Base-by-base conservation (phyloP, 139 green algal species). In the Micractinium conductrix region DNA sequence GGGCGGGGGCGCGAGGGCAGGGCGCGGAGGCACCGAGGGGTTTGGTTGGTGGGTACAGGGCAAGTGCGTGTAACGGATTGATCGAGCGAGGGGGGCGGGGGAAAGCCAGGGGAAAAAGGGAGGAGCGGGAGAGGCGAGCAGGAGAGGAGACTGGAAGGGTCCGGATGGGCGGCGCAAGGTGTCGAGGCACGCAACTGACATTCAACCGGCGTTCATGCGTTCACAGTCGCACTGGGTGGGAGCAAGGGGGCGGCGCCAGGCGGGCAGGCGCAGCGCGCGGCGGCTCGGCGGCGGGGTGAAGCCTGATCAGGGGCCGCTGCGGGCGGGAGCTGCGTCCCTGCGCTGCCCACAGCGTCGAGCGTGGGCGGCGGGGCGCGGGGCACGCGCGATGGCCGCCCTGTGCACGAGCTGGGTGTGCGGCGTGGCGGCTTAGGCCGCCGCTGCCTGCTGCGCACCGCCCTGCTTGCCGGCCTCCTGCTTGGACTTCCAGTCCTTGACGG, bases 401-500 rank as follows among this genome's bases (percentile, higher is more conserved):
- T n/a, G n/a, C n/a, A n/a, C n/a, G n/a, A n/a, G n/a, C n/a, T n/a
- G n/a, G n/a, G n/a, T n/a, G n/a, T n/a, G n/a, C n/a, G n/a, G n/a
- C n/a, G n/a, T n/a, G n/a, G 24, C 24, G 26, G 22, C 35, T 68
- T 26, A 35, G 12, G 24, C 60, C 8, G 19, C 26, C 60, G 26
- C 60, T 12, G 26, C 60, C 60, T 37, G 60, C 53, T 62, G 38
- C 69, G n/a, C n/a, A n/a, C n/a, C n/a, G n/a, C n/a, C n/a, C n/a
- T n/a, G n/a, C n/a, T n/a, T n/a, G n/a, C n/a, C n/a, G n/a, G 21
- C 44, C 21, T 48, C 50, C 28, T 21, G 16, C 35, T 73, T 71
- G 30, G 48, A 45, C 79, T 68, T 93, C 73, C 98, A 92, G 82
- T 99, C 97, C 86, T 95, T 96, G n/a, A 99, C 95, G 0, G 97